Base-by-base conservation (phyloP, 139 green algal species). In the Ettlia oleoabundans region DNA sequence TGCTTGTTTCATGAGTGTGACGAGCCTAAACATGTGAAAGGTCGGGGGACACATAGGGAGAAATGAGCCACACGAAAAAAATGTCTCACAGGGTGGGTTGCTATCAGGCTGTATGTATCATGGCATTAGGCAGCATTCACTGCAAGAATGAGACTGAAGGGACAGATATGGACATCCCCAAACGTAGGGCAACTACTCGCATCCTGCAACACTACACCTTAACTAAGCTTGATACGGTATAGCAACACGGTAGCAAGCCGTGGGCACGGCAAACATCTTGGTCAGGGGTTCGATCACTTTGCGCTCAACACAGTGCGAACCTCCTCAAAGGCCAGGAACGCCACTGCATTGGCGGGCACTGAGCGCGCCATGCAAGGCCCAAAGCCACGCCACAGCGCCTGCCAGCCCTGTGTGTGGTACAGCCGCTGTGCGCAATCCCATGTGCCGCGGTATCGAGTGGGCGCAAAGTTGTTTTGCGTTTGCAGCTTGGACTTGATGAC, bases 401-500 rank as follows among this genome's bases (percentile, higher is more conserved):
- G 64, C 38, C 90, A 66, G 26, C 90, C 89, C 5, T 87, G 84
- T 1, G 77, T 42, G 19, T 53, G 53, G 42, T 64, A 78, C 51
- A 93, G 84, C 80, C 95, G 87, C 13, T 55, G 63, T 13, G 80
- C 69, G 47, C 92, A 95, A 76, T 96, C 89, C 38, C 88, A 21
- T 6, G 84, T 85, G 32, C 88, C 83, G 10, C 37, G 86, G 91
- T 90, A 95, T 5, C 37, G 41, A n/a, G 38, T 37, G 6, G 28
- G 30, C 15, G 55, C 40, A 40, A 74, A 65, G 58, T 76, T 47
- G 84, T 82, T 68, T 51, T 94, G 89, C 7, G 90, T 79, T 78
- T 96, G 92, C 21, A 95, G 76, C 41, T 84, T 81, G 61, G 82
- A 90, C 85, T 96, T 96, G 79, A 96, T 77, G 38, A 94, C 82